These are phyloP conservation scores for Primulina huaijiensis DNA, from an alignment of 257 asterid species.

Conservation along the genomic window DNA sequence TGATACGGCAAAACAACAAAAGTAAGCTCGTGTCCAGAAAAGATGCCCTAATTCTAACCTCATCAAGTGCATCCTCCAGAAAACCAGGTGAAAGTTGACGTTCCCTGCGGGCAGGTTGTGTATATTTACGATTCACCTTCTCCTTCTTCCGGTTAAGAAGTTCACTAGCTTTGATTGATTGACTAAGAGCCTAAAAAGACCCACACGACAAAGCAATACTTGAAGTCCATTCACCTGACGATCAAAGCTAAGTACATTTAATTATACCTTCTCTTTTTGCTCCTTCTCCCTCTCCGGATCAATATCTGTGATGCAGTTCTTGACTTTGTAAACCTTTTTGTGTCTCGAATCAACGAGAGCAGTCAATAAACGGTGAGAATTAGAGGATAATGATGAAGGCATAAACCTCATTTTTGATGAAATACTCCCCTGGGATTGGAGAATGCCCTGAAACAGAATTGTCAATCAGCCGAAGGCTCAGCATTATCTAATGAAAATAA, in stretches of 20 bases:
- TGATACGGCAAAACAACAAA: background rate
- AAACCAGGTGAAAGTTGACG: slow-evolving; percentile 98
- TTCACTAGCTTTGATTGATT: slow-evolving; percentile 81
- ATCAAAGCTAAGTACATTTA: slow-evolving; percentile 5
- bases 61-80: slow-evolving; percentile 89
- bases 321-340: slow-evolving; percentile 86
- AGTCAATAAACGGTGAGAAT: slow-evolving; percentile 88
- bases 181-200: slow-evolving; percentile 67
- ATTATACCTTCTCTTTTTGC: slow-evolving; percentile 75
- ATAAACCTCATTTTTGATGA: slow-evolving; percentile 86
- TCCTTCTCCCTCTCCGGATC: slow-evolving; percentile 99
- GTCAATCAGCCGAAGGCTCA: slow-evolving; percentile 13
- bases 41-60: slow-evolving; percentile 47
- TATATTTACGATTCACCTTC: slow-evolving; percentile 83
- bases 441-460: slow-evolving; percentile 66
- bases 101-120: slow-evolving; percentile 84
- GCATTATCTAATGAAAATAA: slow-evolving; percentile 4
- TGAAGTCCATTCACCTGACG: slow-evolving; percentile 19
- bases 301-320: slow-evolving; percentile 93
- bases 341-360: slow-evolving; percentile 98
- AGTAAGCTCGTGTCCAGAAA: background rate
- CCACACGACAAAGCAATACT: slow-evolving; percentile 10
- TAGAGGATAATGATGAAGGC: slow-evolving; percentile 94
- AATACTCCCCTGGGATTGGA: slow-evolving; percentile 95
- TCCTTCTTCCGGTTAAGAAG: slow-evolving; percentile 94